Percentiles rank a stretch among this genome's conserved stretches.
phyloP scores from a whole-genome alignment of 2,329 filamentous ascomycete genomes.

The Beauveria bassiana region DNA sequence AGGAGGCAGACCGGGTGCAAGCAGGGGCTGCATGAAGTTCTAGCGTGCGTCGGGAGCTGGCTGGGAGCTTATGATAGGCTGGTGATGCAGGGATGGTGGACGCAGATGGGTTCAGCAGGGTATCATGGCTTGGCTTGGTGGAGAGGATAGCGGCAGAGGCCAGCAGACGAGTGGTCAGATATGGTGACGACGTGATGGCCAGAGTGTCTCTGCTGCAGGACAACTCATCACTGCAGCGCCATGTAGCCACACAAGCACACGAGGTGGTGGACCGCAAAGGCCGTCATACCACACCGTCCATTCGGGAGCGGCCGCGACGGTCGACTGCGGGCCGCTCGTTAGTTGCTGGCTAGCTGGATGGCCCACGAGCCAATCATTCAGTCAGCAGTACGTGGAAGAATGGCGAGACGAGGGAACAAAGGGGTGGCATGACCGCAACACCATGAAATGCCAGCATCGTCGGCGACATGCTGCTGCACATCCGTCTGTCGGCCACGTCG shows the following conservation, averaged over 20 bases:
- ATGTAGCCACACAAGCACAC: neutral
- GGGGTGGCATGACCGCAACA: neutral
- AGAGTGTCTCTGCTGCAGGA: slow-evolving; percentile 11
- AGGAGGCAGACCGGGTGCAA: slow-evolving; percentile 1
- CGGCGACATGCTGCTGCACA: neutral
- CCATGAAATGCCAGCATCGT: neutral
- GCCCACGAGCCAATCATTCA: neutral
- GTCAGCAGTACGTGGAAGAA: neutral
- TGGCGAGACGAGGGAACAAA: neutral
- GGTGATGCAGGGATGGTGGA: neutral
- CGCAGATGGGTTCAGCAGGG: slow-evolving; percentile 7
- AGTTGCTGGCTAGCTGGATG: slow-evolving; percentile 4
- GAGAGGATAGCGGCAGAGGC: neutral
- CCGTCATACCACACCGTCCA: neutral
- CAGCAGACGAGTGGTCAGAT: neutral
- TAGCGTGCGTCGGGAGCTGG: neutral
- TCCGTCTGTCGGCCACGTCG: slow-evolving; percentile 2
- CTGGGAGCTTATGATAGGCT: slow-evolving; percentile 8
- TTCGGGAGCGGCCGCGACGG: slow-evolving; percentile 10
- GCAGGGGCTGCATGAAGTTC: slow-evolving; percentile 9
- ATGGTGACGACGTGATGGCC: slow-evolving; percentile 4
- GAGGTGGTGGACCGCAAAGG: neutral
- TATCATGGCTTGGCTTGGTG: slow-evolving; percentile 11
- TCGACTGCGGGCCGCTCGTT: slow-evolving; percentile 9
- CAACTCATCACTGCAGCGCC: slow-evolving; percentile 13